These are phyloP conservation scores for Aspergillus neoniger DNA, from an alignment of 2,329 filamentous ascomycete species.

Conservation along the genomic window DNA sequence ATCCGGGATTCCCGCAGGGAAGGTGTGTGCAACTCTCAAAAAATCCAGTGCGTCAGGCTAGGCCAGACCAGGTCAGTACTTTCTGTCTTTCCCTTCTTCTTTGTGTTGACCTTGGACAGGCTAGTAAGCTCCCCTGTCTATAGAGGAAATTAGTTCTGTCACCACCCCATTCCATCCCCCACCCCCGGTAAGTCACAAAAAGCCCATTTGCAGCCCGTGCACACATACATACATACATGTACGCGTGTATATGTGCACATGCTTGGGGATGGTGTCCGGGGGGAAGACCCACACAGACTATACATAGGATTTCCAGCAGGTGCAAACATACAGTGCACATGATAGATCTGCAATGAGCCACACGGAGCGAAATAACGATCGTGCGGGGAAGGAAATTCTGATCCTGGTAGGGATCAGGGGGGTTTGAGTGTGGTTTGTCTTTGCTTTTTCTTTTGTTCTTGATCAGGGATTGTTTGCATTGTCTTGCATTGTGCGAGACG, in stretches of 20 bases:
- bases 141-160: too few species aligned
- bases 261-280: constrained; percentile 6
- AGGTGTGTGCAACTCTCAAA: background rate
- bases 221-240: background rate
- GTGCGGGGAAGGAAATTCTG: constrained; percentile 1
- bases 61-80: too few species aligned
- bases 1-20: background rate
- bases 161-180: too few species aligned
- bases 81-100: too few species aligned
- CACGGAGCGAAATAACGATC: background rate
- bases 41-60: background rate
- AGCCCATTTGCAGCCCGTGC: background rate
- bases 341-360: constrained; percentile 11
- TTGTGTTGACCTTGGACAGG: too few species aligned
- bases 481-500: background rate
- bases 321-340: background rate
- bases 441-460: background rate
- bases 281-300: background rate
- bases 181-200: too few species aligned
- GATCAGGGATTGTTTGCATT: background rate
- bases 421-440: background rate
- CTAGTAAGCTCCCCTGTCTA: too few species aligned
- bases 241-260: background rate
- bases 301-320: background rate
- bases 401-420: background rate